A percentile compares a stretch with the other conserved stretches of the same genome.
These are phyloP conservation scores for Diaporthe sp. DNA, from an alignment of 2,329 filamentous ascomycete genomes.

Conservation along the genomic window DNA sequence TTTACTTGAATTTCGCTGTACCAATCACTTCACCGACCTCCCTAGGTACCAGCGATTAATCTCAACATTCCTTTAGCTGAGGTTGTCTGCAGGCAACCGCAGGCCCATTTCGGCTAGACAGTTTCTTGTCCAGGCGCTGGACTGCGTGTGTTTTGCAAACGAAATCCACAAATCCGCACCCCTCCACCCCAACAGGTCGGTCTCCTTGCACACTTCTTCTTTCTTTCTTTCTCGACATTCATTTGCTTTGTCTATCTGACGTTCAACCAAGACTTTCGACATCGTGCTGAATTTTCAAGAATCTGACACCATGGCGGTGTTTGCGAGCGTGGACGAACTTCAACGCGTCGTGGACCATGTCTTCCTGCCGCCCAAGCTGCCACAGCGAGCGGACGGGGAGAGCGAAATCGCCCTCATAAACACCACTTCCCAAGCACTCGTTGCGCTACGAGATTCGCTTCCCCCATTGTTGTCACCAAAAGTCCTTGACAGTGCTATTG, in stretches of 20 bases:
- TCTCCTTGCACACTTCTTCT: too few relatives aligned
- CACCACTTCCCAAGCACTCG: background rate
- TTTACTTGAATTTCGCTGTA: background rate
- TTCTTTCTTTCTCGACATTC: background rate
- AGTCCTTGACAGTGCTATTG: background rate
- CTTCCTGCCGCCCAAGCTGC: conserved; percentile 59
- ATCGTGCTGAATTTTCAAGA: background rate
- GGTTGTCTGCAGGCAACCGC: too few relatives aligned
- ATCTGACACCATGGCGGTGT: background rate
- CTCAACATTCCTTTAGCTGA: background rate
- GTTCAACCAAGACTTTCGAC: background rate
- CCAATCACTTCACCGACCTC: background rate
- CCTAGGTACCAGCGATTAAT: background rate
- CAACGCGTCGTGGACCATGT: conserved; percentile 52
- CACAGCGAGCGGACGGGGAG: conserved; percentile 48
- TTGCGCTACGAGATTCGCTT: background rate
- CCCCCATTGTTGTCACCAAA: background rate
- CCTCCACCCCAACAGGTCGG: too few relatives aligned
- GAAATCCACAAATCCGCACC: background rate
- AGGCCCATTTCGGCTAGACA: background rate
- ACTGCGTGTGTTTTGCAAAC: background rate
- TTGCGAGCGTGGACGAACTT: background rate
- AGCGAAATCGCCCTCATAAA: conserved; percentile 7
- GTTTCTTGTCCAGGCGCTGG: too few relatives aligned
- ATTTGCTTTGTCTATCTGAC: background rate